Percentiles rank a stretch among this genome's conserved stretches.
Conservation (phyloP, 2,329 filamentous ascomycete genomes). For the Verticillium nonalfalfae region DNA sequence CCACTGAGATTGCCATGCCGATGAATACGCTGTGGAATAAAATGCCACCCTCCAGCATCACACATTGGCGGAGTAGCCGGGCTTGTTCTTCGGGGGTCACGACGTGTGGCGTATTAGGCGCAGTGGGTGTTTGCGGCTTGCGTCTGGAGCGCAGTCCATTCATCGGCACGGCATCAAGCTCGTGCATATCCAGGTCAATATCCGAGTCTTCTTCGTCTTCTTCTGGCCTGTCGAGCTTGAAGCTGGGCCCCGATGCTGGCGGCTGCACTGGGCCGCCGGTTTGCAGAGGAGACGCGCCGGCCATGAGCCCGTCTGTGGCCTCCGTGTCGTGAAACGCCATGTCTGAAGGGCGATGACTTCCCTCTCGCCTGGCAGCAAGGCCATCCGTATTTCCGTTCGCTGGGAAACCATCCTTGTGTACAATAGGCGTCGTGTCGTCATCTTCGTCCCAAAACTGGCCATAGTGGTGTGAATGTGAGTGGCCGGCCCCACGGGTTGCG, state of each 20-base stretch:
- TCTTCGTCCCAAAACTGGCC: constrained; percentile 38
- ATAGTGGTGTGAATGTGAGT: constrained; percentile 51
- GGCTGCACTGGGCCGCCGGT: constrained; percentile 38
- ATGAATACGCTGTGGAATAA: constrained; percentile 84
- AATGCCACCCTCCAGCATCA: constrained; percentile 76
- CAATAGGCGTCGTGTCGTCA: constrained; percentile 22
- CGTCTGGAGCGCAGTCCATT: constrained; percentile 19
- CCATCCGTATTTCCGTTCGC: constrained; percentile 15
- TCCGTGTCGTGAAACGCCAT: constrained; percentile 47
- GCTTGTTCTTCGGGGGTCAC: constrained; percentile 50
- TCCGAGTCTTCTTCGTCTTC: constrained; percentile 45
- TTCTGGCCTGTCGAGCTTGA: constrained; percentile 7
- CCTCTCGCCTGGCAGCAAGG: constrained; percentile 29
- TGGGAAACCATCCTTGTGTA: constrained; percentile 10
- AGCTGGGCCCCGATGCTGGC: constrained; percentile 5
- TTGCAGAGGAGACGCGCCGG: constrained; percentile 51
- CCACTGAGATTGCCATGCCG: constrained; percentile 78
- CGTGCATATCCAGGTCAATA: constrained; percentile 54
- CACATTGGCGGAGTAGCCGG: constrained; percentile 66
- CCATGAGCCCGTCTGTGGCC: constrained; percentile 47
- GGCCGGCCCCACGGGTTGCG: constrained; percentile 60
- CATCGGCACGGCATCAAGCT: constrained; percentile 40
- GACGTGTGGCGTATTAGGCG: constrained; percentile 6
- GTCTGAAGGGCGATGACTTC: constrained; percentile 35
- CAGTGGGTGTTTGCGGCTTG: constrained; percentile 1